Base-by-base conservation (phyloP, 371 early-diverging fungal genomes). In the Mortierella sp. region DNA sequence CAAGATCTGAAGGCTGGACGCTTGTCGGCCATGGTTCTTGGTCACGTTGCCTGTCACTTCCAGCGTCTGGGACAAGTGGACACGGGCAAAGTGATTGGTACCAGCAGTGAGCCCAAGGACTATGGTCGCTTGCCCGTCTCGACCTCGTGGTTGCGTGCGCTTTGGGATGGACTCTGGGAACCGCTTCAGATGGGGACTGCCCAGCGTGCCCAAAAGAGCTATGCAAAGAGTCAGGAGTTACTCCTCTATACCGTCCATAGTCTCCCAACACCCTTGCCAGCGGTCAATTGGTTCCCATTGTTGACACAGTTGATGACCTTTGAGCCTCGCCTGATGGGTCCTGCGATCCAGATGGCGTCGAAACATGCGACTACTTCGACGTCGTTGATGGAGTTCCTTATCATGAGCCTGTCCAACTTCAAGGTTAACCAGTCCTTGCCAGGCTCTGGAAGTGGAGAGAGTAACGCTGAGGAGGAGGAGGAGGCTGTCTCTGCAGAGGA, bases 221-320 rank as follows among this genome's bases (percentile, higher is more conserved):
- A 77, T 48, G 26, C 50, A 3, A 31, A 73, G 3, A 59, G 80
- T 16, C 69, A 76, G n/a, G 82, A 86, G 37, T 24, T 82, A 48
- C 57, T 86, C 16, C 46, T 86, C n/a, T 81, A 79, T 37, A 79
- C 86, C 0, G 75, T 87, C 10, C 77, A 78, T 14, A 73, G 77
- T 44, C 72, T 87, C 24, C 89, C 90, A 0, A 89, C 91, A 0
- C 92, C 93, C 1, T 78, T 93, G 28, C 92, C 93, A 11, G 88
- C 91, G 0, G 93, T 93, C 13, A 92, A 93, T 57, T 93, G 93
- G 93, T 92, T 90, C 74, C 83, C 80, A 0, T 46, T 91, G 21
- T 61, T 92, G 51, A 81, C 76, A 1, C 84, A 87, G 16, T 43
- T 90, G 13, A 80, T 89, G 9, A 80, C 78, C 13, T 26, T 88